Percentiles rank a stretch among this genome's conserved stretches.
phyloP scores from a whole-genome alignment of 176 grass and related monocot species.

The Bonia amplexicaulis region DNA sequence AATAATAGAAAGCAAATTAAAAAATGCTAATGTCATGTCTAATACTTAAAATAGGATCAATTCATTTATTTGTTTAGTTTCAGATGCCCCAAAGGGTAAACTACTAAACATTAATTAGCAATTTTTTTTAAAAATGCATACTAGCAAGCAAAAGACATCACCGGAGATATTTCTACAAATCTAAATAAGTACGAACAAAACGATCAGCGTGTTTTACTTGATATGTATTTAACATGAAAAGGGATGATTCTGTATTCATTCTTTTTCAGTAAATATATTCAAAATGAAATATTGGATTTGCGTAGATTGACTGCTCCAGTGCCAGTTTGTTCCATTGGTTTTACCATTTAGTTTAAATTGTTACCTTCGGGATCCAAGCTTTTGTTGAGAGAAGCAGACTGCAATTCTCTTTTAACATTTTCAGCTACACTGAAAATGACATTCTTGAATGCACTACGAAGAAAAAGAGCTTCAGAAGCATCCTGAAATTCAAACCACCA shows the following conservation, averaged over 20 bases:
- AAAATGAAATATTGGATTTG: neutral
- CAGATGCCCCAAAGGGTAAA: neutral
- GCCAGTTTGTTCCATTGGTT: neutral
- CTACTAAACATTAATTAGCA: neutral
- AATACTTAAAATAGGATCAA: neutral
- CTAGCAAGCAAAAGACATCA: neutral
- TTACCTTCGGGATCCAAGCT: constrained; percentile 57
- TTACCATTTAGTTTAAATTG: neutral
- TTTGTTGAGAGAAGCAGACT: constrained; percentile 33
- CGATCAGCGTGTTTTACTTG: neutral
- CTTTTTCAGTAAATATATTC: neutral
- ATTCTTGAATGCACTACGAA: constrained; percentile 78
- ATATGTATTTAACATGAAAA: constrained; percentile 21
- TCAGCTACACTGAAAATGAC: constrained; percentile 63
- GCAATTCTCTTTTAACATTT: constrained; percentile 37
- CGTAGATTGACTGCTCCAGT: neutral
- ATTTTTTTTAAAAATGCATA: neutral
- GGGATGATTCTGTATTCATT: neutral
- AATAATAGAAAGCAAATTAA: constrained; percentile 17
- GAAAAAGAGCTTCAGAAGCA: constrained; percentile 85
- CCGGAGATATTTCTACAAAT: neutral
- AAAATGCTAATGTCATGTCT: neutral
- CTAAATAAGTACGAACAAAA: neutral
- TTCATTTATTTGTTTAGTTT: constrained; percentile 10
- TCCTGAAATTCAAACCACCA: constrained; percentile 57